These are phyloP conservation scores for Ilyonectria destructans DNA, from an alignment of 2,329 filamentous ascomycete species.

Conservation along the genomic window DNA sequence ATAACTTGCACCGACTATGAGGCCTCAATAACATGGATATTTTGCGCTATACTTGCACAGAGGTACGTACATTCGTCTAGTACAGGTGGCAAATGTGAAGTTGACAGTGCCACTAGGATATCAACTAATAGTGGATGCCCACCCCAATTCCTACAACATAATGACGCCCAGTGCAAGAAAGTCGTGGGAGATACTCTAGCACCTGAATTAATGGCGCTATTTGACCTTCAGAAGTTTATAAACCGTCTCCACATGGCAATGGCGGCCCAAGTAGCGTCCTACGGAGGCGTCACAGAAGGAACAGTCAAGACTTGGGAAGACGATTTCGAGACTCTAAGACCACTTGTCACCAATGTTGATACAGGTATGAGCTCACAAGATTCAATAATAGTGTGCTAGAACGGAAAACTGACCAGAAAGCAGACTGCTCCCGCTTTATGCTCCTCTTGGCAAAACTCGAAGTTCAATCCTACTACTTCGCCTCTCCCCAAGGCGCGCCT, in stretches of 20 bases:
- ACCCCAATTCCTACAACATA: slow-evolving; percentile 66
- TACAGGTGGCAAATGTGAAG: not conserved
- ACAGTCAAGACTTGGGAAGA: slow-evolving; percentile 67
- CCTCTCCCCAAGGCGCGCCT: slow-evolving; percentile 59
- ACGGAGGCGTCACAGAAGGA: slow-evolving; percentile 63
- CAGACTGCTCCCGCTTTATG: slow-evolving; percentile 67
- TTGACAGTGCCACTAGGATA: slow-evolving; percentile 37
- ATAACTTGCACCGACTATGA: slow-evolving; percentile 66
- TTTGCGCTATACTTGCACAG: slow-evolving; percentile 68
- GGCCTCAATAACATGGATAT: slow-evolving; percentile 68
- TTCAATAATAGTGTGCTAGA: not conserved
- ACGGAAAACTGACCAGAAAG: not conserved
- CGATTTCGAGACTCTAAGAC: slow-evolving; percentile 66
- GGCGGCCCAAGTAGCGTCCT: slow-evolving; percentile 63
- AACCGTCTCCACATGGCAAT: slow-evolving; percentile 66
- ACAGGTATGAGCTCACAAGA: slow-evolving; percentile 56
- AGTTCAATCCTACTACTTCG: slow-evolving; percentile 69
- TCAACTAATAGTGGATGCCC: slow-evolving; percentile 64
- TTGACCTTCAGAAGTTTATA: slow-evolving; percentile 67
- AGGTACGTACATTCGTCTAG: slow-evolving; percentile 52
- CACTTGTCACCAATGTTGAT: slow-evolving; percentile 62
- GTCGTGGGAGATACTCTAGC: slow-evolving; percentile 59
- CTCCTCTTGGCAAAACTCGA: slow-evolving; percentile 67
- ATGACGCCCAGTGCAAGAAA: slow-evolving; percentile 62
- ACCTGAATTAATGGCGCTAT: slow-evolving; percentile 59